These are phyloP conservation scores for Saccharomycopsis schoenii DNA, from an alignment of 805 yeast genomes.

Conservation along the genomic window DNA sequence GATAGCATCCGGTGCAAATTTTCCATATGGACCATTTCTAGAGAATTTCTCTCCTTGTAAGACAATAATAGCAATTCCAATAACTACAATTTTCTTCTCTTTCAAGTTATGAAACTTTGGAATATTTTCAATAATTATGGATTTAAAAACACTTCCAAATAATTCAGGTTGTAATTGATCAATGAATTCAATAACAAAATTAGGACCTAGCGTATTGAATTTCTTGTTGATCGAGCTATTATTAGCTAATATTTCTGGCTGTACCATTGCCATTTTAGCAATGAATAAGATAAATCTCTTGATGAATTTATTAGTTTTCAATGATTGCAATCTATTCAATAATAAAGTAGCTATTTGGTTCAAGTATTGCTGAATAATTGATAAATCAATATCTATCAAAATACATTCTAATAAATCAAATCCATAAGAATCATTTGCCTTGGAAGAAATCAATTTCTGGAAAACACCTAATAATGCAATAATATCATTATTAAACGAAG, in stretches of 20 bases:
- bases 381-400: slow-evolving; percentile 44
- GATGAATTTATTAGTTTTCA: slow-evolving; percentile 51
- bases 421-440: slow-evolving; percentile 69
- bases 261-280: slow-evolving; percentile 37
- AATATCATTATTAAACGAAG: slow-evolving; percentile 32
- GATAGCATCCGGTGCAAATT: slow-evolving; percentile 34
- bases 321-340: slow-evolving; percentile 68
- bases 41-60: slow-evolving; percentile 23
- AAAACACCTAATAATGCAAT: slow-evolving; percentile 91
- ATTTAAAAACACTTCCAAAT: slow-evolving; percentile 38
- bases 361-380: slow-evolving; percentile 40
- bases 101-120: slow-evolving; percentile 31
- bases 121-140: slow-evolving; percentile 44
- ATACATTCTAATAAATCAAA: slow-evolving; percentile 75
- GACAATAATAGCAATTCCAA: slow-evolving; percentile 39
- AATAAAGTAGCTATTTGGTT: slow-evolving; percentile 69
- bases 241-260: not conserved
- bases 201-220: slow-evolving; percentile 30
- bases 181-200: slow-evolving; percentile 52
- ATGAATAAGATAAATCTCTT: slow-evolving; percentile 62
- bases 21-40: slow-evolving; percentile 33
- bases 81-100: slow-evolving; percentile 44
- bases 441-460: slow-evolving; percentile 84
- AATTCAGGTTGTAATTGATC: slow-evolving; percentile 63
- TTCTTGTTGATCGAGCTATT: slow-evolving; percentile 21